Evolutionary conservation across 352 stramenopile genomes (phyloP).

Genomic region (Phytophthora megakarya): DNA sequence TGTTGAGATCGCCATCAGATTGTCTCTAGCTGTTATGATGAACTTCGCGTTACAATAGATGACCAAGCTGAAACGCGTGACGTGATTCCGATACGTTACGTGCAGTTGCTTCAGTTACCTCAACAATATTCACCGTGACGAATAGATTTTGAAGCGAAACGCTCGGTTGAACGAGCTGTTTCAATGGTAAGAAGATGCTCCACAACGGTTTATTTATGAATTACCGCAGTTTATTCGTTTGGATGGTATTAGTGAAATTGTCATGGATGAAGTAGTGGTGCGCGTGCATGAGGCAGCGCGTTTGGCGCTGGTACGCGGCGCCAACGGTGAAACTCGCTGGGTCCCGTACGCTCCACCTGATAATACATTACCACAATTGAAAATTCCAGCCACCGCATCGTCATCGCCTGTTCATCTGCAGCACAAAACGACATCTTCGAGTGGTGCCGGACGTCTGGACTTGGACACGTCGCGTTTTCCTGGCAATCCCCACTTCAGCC

Average conservation of each 20-base stretch:
- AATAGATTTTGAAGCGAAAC: too few species aligned
- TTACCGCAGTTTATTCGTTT: too few species aligned
- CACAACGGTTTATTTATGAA: too few species aligned
- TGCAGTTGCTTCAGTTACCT: neutral
- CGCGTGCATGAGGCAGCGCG: constrained; percentile 33
- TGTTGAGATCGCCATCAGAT: neutral
- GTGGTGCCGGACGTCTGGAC: constrained; percentile 26
- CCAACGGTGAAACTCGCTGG: constrained; percentile 31
- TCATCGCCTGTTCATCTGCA: constrained; percentile 22
- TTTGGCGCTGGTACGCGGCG: constrained; percentile 32
- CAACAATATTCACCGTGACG: neutral
- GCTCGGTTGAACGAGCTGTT: neutral
- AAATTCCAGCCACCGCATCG: neutral
- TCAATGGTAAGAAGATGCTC: too few species aligned
- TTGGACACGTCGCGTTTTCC: constrained; percentile 32
- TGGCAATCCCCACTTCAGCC: constrained; percentile 28
- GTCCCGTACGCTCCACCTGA: constrained; percentile 11
- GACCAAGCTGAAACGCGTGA: too few species aligned
- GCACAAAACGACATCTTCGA: constrained; percentile 2
- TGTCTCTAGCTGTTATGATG: neutral
- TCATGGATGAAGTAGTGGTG: constrained; percentile 28
- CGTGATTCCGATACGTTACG: neutral
- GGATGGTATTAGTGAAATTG: neutral
- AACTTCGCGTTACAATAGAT: too few species aligned
- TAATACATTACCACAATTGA: neutral